Conservation (phyloP, 139 green algal genomes). For the Mesostigma viride region DNA sequence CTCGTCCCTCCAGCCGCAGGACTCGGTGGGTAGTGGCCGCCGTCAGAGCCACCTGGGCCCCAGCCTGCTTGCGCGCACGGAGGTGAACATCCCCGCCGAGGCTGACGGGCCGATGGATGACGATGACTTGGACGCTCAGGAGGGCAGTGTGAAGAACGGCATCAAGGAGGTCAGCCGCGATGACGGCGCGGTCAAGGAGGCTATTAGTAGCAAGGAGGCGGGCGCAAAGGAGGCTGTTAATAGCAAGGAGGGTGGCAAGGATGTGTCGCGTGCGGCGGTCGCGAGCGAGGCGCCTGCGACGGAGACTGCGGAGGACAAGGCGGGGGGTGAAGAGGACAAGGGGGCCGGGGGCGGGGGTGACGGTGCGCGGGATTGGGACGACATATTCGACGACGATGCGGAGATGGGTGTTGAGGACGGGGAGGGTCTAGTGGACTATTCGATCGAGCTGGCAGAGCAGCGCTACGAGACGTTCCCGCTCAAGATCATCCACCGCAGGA, state of each 20-base stretch:
- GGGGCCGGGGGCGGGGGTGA: no score
- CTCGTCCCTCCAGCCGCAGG: background rate
- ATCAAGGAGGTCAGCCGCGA: background rate
- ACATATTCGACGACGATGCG: slow-evolving; percentile 6
- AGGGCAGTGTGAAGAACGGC: background rate
- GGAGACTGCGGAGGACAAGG: slow-evolving; percentile 9
- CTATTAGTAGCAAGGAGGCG: no score
- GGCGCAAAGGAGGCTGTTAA: no score
- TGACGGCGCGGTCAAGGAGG: slow-evolving; percentile 10
- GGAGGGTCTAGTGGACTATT: background rate
- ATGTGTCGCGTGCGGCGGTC: background rate
- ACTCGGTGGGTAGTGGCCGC: background rate
- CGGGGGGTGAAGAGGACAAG: slow-evolving; percentile 5
- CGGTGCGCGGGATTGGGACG: no score
- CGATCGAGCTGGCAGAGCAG: background rate
- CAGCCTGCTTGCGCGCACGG: background rate
- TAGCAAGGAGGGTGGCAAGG: background rate
- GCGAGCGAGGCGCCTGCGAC: background rate
- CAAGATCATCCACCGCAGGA: slow-evolving; percentile 26
- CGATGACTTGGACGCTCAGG: background rate
- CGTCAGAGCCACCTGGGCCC: background rate
- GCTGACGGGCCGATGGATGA: background rate
- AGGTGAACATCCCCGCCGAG: background rate
- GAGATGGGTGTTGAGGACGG: background rate
- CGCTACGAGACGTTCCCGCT: slow-evolving; percentile 16